phyloP scores from a whole-genome alignment of 148 eudicot species.

The Chenopodium suecicum region DNA sequence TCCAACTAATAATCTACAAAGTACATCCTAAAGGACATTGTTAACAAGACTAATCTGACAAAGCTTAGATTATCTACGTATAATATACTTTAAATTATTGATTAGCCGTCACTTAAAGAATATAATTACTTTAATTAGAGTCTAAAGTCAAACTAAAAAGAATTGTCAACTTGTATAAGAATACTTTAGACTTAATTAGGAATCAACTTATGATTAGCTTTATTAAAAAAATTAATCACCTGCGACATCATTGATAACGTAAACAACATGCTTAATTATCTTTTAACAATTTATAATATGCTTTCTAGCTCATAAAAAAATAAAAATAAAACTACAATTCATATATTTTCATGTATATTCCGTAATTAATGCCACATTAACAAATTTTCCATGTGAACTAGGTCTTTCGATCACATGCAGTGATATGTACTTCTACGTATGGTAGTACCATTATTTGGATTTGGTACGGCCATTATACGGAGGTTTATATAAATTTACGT shows the following conservation, averaged over 20 bases:
- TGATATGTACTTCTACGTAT: background rate
- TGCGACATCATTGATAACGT: conserved; percentile 1
- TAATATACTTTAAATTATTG: no score
- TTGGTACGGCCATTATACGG: conserved; percentile 18
- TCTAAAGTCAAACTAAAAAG: background rate
- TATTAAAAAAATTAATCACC: background rate
- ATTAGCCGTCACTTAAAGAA: no score
- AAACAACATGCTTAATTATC: background rate
- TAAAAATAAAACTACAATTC: background rate
- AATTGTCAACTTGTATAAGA: background rate
- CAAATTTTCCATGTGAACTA: conserved; percentile 3
- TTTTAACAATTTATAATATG: background rate
- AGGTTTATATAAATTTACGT: background rate
- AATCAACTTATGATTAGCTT: background rate
- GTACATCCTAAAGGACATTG: no score
- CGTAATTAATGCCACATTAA: background rate
- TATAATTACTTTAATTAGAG: background rate
- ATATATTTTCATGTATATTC: background rate
- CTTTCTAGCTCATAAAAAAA: background rate
- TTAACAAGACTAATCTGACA: no score
- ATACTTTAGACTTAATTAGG: background rate
- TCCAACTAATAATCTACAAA: background rate
- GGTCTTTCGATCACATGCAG: background rate
- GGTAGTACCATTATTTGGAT: background rate
- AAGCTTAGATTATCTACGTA: no score